Base-by-base conservation (phyloP, 345 rosid genomes). In the Corymbia maculata region DNA sequence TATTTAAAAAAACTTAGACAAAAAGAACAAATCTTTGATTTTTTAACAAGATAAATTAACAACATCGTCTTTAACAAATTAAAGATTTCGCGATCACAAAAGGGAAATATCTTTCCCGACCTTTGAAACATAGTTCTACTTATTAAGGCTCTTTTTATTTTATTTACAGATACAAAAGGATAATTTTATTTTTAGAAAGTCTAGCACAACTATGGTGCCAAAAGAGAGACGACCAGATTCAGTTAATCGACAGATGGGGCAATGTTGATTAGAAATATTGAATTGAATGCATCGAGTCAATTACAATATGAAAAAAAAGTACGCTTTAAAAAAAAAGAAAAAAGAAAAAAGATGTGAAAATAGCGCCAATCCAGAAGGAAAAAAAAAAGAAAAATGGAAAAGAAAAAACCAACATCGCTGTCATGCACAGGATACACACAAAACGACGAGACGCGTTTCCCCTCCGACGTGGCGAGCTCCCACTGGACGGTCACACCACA, bases 151-250 rank as follows among this genome's bases (percentile, higher is more conserved):
- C 16, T 68, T 32, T 8, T 19, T 22, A 9, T 32, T 68, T 30
- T 10, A 9, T 68, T 30, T 9, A 68, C 22, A 1, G 0, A 42
- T 68, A 68, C 45, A 68, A 32, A 19, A 7, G 11, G 0, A 0
- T 16, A 9, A 36, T 70, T 68, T 70, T 70, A 36, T 32, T 9
- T 36, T 16, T 4, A 70, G 80, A 32, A 32, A 32, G 44, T 5
- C 16, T 8, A 36, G 47, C 24, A 19, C 80, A 70, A 17, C 5
- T 36, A 70, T 1, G 80, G 45, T 32, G 4, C 47, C 19, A 70
- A 70, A 36, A 70, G 24, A 70, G 2, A 32, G 13, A 36, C 9
- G 80, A 36, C 17, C 24, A 32, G 7, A 36, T 70, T 3, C 16
- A 68, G 9, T 32, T 68, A 8, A 15, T 8, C 36, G 24, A 13